Evolutionary conservation across 164 flowering plant genomes (phyloP).

Genomic region (Vitis labrusca): DNA sequence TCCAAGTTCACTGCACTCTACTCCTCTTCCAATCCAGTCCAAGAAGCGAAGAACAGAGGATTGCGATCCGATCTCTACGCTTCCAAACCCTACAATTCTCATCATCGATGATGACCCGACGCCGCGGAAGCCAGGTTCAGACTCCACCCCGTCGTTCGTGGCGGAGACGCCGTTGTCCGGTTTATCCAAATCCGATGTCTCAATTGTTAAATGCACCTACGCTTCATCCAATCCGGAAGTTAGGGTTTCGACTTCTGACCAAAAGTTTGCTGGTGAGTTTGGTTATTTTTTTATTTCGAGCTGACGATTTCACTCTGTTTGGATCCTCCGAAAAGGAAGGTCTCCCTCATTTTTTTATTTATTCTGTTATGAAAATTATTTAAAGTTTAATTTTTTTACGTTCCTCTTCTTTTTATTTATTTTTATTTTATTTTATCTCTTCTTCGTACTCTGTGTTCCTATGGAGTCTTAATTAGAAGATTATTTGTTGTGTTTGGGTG

Average conservation of each 20-base stretch:
- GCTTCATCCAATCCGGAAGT: conserved; percentile 8
- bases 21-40: conserved; percentile 22
- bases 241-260: conserved; percentile 23
- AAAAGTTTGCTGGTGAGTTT: conserved; percentile 22
- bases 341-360: too few relatives aligned
- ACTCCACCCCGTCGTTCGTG: conserved; percentile 31
- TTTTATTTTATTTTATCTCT: too few relatives aligned
- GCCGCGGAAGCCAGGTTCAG: conserved; percentile 22
- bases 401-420: too few relatives aligned
- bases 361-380: too few relatives aligned
- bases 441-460: too few relatives aligned
- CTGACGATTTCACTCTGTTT: too few relatives aligned
- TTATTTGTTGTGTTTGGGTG: not conserved
- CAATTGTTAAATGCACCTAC: conserved; percentile 33
- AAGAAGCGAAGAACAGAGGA: conserved; percentile 32
- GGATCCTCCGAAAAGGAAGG: too few relatives aligned
- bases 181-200: conserved; percentile 27
- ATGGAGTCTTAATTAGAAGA: too few relatives aligned
- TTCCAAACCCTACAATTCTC: conserved; percentile 20
- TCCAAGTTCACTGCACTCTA: conserved; percentile 9
- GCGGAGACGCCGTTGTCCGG: conserved; percentile 42
- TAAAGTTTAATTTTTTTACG: too few relatives aligned
- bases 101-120: conserved; percentile 53
- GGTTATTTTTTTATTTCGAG: not conserved
- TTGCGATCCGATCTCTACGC: conserved; percentile 4